phyloP scores from a whole-genome alignment of 2,329 filamentous ascomycete genomes.

The Kalmusia sp. region DNA sequence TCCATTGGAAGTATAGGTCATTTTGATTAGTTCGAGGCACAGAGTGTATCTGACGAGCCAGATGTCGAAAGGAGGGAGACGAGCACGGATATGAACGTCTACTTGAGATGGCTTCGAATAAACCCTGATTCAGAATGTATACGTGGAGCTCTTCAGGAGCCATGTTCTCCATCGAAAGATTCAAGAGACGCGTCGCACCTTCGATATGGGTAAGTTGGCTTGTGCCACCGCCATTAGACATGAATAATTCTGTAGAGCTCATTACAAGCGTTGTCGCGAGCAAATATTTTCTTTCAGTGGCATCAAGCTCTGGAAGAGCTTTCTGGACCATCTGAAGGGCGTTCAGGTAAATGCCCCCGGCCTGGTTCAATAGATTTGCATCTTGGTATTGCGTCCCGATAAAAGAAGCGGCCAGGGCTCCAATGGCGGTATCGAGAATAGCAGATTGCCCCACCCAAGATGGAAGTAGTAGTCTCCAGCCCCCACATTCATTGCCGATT shows the following conservation, averaged over 20 bases:
- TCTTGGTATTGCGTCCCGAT: conserved; percentile 26
- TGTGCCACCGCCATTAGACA: conserved; percentile 22
- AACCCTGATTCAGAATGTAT: conserved; percentile 24
- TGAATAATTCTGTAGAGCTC: conserved; percentile 26
- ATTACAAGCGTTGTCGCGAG: conserved; percentile 27
- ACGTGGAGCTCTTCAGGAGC: conserved; percentile 24
- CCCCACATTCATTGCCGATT: conserved; percentile 21
- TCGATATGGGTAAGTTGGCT: conserved; percentile 27
- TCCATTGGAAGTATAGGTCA: conserved; percentile 24
- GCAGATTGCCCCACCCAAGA: conserved; percentile 23
- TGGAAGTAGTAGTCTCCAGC: conserved; percentile 24
- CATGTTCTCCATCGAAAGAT: conserved; percentile 7
- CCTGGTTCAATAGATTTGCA: conserved; percentile 14
- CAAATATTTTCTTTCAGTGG: conserved; percentile 16
- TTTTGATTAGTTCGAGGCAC: conserved; percentile 14
- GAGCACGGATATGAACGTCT: conserved; percentile 23
- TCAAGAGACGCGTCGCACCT: conserved; percentile 23
- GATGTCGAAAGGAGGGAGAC: conserved; percentile 12
- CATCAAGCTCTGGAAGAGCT: conserved; percentile 17
- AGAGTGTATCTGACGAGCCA: conserved; percentile 16
- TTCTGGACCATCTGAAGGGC: conserved; percentile 26
- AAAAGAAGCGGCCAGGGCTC: conserved; percentile 23
- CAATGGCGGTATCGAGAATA: conserved; percentile 28
- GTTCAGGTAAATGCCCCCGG: conserved; percentile 19
- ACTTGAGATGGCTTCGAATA: conserved; percentile 21